phyloP scores from a whole-genome alignment of 805 yeast genomes.

The Tetrapisispora namnaoensis region DNA sequence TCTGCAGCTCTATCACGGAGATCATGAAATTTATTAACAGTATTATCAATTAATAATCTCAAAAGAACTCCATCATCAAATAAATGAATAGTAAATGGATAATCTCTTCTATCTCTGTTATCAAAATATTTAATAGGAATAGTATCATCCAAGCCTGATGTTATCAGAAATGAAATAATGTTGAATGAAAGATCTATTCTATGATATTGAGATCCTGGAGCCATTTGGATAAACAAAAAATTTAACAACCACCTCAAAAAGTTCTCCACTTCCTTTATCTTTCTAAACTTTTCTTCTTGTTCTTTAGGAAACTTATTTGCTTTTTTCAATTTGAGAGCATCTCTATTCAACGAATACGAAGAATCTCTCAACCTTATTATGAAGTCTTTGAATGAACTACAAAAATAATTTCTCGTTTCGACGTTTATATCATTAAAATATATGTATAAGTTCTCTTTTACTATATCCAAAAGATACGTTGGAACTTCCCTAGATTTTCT shows the following conservation, averaged over 20 bases:
- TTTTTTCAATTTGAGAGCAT: conserved; percentile 33
- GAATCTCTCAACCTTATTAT: conserved; percentile 61
- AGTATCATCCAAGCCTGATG: conserved; percentile 46
- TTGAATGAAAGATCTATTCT: conserved; percentile 40
- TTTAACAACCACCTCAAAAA: conserved; percentile 36
- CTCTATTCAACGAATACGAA: conserved; percentile 47
- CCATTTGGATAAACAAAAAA: conserved; percentile 32
- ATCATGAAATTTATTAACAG: conserved; percentile 69
- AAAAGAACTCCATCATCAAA: conserved; percentile 32
- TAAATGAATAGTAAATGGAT: conserved; percentile 40
- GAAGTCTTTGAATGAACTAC: conserved; percentile 52
- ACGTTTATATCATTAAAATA: conserved; percentile 57
- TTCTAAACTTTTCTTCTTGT: conserved; percentile 23
- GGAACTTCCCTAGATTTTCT: conserved; percentile 53
- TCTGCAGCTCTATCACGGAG: conserved; percentile 45
- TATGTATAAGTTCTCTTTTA: conserved; percentile 38
- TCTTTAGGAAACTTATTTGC: conserved; percentile 33
- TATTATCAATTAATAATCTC: conserved; percentile 47
- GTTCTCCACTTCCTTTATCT: conserved; percentile 26
- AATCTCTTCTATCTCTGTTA: conserved; percentile 37
- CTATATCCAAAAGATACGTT: conserved; percentile 32
- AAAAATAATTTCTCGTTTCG: conserved; percentile 57
- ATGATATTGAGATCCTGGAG: conserved; percentile 51
- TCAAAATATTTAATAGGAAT: conserved; percentile 31
- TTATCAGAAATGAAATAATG: conserved; percentile 37